Evolutionary conservation across 2,329 filamentous ascomycete genomes (phyloP).

Genomic region (Phialophora chinensis): DNA sequence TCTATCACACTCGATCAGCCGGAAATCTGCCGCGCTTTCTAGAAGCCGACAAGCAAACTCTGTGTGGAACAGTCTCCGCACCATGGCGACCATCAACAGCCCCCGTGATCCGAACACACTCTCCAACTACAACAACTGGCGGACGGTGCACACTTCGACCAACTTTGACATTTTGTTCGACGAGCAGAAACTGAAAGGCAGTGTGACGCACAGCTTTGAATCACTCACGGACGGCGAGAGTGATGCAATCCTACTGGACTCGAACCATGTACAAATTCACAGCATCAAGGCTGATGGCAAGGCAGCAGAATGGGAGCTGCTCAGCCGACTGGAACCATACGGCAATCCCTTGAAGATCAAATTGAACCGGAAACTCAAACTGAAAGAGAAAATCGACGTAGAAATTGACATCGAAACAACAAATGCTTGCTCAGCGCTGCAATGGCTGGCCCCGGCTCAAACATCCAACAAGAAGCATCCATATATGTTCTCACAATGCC

Average conservation of each 20-base stretch:
- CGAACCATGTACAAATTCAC: constrained; percentile 78
- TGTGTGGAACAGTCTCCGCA: constrained; percentile 21
- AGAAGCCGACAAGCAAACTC: constrained; percentile 6
- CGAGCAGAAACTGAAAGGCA: constrained; percentile 75
- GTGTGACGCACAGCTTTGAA: constrained; percentile 76
- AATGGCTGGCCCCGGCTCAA: constrained; percentile 93
- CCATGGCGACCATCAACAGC: constrained; percentile 47
- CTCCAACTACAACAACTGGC: constrained; percentile 89
- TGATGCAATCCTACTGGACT: constrained; percentile 83
- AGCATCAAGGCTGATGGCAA: constrained; percentile 72
- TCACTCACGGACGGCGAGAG: constrained; percentile 75
- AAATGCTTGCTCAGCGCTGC: constrained; percentile 84
- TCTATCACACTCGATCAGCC: constrained; percentile 1
- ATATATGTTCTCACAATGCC: constrained; percentile 98
- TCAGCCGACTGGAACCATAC: constrained; percentile 73
- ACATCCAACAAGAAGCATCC: constrained; percentile 95
- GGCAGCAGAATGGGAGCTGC: constrained; percentile 71
- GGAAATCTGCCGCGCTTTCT: neutral
- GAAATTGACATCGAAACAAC: constrained; percentile 80
- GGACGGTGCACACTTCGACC: constrained; percentile 80
- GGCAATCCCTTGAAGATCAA: constrained; percentile 56
- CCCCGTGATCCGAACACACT: constrained; percentile 85
- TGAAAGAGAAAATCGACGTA: constrained; percentile 56
- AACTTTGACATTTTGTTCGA: constrained; percentile 85
- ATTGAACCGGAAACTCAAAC: constrained; percentile 55